These are phyloP conservation scores for Blastomyces gilchristii DNA, from an alignment of 2,329 filamentous ascomycete species.

Conservation along the genomic window DNA sequence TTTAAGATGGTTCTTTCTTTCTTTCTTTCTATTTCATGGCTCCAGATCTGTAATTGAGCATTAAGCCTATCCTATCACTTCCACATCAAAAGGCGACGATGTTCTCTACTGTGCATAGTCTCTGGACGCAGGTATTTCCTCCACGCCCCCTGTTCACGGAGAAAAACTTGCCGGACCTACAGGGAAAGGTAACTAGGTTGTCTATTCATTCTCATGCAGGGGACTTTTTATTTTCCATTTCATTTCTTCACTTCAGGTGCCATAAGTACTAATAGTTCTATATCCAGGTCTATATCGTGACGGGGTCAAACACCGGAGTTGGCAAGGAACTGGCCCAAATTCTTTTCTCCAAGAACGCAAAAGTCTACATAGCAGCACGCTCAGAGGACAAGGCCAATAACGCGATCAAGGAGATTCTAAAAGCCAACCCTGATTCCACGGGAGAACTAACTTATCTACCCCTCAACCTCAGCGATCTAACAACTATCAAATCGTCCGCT, in stretches of 20 bases:
- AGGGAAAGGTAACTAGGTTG: constrained; percentile 12
- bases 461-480: constrained; percentile 33
- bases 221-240: too few relatives aligned
- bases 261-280: background rate
- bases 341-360: constrained; percentile 35
- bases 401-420: constrained; percentile 33
- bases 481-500: constrained; percentile 30
- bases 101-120: background rate
- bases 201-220: background rate
- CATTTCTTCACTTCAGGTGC: background rate
- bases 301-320: constrained; percentile 31
- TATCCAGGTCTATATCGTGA: constrained; percentile 31
- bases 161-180: constrained; percentile 14
- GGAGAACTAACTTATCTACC: constrained; percentile 30
- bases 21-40: background rate
- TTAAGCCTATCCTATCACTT: background rate
- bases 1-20: background rate
- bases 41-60: background rate
- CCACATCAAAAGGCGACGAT: background rate
- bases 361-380: constrained; percentile 37
- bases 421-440: constrained; percentile 18
- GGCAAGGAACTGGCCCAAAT: constrained; percentile 33
- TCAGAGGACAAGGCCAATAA: constrained; percentile 29
- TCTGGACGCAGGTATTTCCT: constrained; percentile 12
- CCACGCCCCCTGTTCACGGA: constrained; percentile 18